These are phyloP conservation scores for Eleusine coracana DNA, from an alignment of 176 grass and related monocot species.

Conservation along the genomic window DNA sequence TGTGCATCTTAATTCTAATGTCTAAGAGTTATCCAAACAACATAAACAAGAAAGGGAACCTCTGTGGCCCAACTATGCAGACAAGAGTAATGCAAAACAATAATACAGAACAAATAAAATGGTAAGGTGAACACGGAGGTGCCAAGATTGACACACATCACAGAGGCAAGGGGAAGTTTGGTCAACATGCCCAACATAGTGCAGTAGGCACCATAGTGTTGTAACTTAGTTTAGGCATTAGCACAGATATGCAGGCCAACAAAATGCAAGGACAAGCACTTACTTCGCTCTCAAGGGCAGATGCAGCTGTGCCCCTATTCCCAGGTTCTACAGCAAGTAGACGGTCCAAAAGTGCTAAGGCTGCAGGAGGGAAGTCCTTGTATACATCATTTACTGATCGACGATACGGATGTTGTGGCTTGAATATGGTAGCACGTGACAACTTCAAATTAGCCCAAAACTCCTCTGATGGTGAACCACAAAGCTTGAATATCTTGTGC, in stretches of 20 bases:
- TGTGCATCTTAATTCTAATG: background rate
- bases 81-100: background rate
- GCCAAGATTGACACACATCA: background rate
- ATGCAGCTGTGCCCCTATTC: slow-evolving; percentile 74
- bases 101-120: background rate
- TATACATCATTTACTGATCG: slow-evolving; percentile 79
- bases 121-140: background rate
- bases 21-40: slow-evolving; percentile 1
- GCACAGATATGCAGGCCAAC: background rate
- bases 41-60: background rate
- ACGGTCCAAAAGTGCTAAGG: slow-evolving; percentile 73
- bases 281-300: slow-evolving; percentile 89
- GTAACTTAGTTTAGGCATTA: background rate
- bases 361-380: slow-evolving; percentile 76
- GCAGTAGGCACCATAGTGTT: background rate
- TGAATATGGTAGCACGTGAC: slow-evolving; percentile 80
- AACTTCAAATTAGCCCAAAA: slow-evolving; percentile 83
- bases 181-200: background rate
- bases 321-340: slow-evolving; percentile 90
- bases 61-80: background rate
- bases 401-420: slow-evolving; percentile 72
- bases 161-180: background rate
- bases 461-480: slow-evolving; percentile 90
- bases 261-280: slow-evolving; percentile 33
- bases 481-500: slow-evolving; percentile 96